Evolutionary conservation across 2,329 filamentous ascomycete species (phyloP).

Genomic region (Trichoderma pleuroti): DNA sequence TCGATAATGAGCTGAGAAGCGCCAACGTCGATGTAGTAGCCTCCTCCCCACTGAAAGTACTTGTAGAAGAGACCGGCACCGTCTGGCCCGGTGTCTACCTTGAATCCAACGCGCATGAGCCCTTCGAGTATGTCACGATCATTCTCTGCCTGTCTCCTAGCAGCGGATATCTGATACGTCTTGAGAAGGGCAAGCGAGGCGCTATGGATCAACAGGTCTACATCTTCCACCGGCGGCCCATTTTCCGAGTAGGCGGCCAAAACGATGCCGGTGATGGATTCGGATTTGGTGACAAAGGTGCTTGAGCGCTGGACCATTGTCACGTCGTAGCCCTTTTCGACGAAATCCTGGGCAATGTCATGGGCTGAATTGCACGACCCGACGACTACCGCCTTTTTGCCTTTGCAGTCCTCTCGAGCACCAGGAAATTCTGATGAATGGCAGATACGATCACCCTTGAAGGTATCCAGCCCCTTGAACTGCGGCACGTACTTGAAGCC

Average conservation of each 20-base stretch:
- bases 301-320: slow-evolving; percentile 67
- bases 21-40: slow-evolving; percentile 69
- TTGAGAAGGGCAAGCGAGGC: slow-evolving; percentile 60
- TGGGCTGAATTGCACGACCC: slow-evolving; percentile 67
- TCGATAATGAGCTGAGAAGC: slow-evolving; percentile 59
- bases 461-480: slow-evolving; percentile 54
- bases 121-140: slow-evolving; percentile 41
- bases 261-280: slow-evolving; percentile 49
- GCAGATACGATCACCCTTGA: slow-evolving; percentile 57
- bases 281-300: slow-evolving; percentile 60
- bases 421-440: slow-evolving; percentile 61
- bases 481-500: slow-evolving; percentile 61
- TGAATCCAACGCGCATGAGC: slow-evolving; percentile 57
- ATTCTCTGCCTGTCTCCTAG: slow-evolving; percentile 29
- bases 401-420: slow-evolving; percentile 43
- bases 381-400: slow-evolving; percentile 61
- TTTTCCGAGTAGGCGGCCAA: slow-evolving; percentile 50
- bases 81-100: slow-evolving; percentile 55
- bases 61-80: slow-evolving; percentile 57
- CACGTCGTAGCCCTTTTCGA: slow-evolving; percentile 62
- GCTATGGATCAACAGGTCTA: slow-evolving; percentile 58
- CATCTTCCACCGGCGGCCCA: slow-evolving; percentile 61
- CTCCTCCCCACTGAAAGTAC: slow-evolving; percentile 63
- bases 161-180: slow-evolving; percentile 48
- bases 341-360: slow-evolving; percentile 66